Evolutionary conservation across 345 rosid genomes (phyloP).

Genomic region (Salix dunnii): DNA sequence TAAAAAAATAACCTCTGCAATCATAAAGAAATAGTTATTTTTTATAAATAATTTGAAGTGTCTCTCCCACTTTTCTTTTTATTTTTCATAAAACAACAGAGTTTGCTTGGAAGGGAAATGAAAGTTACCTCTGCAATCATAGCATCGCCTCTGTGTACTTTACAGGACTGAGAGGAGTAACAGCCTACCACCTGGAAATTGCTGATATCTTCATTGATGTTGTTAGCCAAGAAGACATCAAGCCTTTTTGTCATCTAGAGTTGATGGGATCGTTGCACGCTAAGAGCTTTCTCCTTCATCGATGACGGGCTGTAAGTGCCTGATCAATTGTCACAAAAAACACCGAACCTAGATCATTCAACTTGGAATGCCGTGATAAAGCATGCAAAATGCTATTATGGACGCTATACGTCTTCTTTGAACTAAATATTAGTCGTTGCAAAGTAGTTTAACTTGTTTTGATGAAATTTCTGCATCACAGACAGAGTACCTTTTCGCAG

Average conservation of each 20-base stretch:
- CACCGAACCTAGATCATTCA: constrained; percentile 14
- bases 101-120: background rate
- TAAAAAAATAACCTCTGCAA: no score
- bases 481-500: constrained; percentile 39
- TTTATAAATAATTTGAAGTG: no score
- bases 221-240: constrained; percentile 44
- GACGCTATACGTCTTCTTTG: background rate
- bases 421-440: no score
- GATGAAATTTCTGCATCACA: background rate
- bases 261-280: constrained; percentile 38
- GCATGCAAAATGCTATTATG: constrained; percentile 16
- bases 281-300: constrained; percentile 17
- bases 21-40: no score
- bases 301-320: no score
- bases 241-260: constrained; percentile 46
- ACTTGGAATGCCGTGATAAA: constrained; percentile 33
- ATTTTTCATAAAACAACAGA: background rate
- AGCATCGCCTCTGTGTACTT: constrained; percentile 41
- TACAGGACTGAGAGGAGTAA: constrained; percentile 45
- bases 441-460: background rate
- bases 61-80: background rate
- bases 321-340: no score
- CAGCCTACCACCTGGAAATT: constrained; percentile 49
- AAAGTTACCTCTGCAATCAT: constrained; percentile 52
- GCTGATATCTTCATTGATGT: constrained; percentile 13